A percentile compares a stretch with the other conserved stretches of the same genome.
phyloP scores from a whole-genome alignment of 352 stramenopile species.

The Phytophthora palmivora region DNA sequence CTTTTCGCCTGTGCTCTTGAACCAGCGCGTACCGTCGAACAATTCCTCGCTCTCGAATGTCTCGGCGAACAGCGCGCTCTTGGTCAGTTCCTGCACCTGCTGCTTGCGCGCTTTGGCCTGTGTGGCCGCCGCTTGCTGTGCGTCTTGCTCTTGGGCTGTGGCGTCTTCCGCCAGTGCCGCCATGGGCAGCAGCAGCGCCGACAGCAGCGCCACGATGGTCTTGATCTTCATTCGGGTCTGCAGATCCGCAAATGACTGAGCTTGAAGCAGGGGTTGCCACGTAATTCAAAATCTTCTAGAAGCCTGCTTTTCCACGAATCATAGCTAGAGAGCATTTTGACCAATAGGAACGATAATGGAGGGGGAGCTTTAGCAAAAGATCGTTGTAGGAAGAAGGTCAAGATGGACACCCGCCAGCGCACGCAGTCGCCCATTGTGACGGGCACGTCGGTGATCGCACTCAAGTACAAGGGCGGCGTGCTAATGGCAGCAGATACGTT shows the following conservation, averaged over 20 bases:
- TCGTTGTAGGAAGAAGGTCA: conserved; percentile 26
- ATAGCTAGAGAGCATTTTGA: too few relatives aligned
- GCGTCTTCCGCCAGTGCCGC: conserved; percentile 27
- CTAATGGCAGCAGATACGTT: conserved; percentile 98
- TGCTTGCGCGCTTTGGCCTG: conserved; percentile 41
- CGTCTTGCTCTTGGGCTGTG: conserved; percentile 8
- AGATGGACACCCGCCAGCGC: conserved; percentile 80
- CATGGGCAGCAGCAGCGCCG: conserved; percentile 50
- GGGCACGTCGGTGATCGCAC: conserved; percentile 96
- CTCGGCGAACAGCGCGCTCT: conserved; percentile 75
- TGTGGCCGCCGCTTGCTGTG: conserved; percentile 14
- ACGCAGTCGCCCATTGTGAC: conserved; percentile 97
- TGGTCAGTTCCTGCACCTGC: conserved; percentile 58
- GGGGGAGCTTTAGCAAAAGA: conserved; percentile 39
- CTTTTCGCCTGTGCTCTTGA: conserved; percentile 87
- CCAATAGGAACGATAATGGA: not conserved
- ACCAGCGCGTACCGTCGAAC: conserved; percentile 76
- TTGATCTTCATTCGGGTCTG: conserved; percentile 61
- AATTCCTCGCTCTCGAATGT: conserved; percentile 72
- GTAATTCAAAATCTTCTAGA: conserved; percentile 21
- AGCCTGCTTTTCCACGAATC: not conserved
- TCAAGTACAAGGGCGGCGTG: conserved; percentile 96
- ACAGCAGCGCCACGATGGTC: conserved; percentile 46
- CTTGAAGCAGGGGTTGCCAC: too few relatives aligned
- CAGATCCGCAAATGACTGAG: conserved; percentile 26